Base-by-base conservation (phyloP, 2,329 filamentous ascomycete species). In the Hypomyces rosellus region DNA sequence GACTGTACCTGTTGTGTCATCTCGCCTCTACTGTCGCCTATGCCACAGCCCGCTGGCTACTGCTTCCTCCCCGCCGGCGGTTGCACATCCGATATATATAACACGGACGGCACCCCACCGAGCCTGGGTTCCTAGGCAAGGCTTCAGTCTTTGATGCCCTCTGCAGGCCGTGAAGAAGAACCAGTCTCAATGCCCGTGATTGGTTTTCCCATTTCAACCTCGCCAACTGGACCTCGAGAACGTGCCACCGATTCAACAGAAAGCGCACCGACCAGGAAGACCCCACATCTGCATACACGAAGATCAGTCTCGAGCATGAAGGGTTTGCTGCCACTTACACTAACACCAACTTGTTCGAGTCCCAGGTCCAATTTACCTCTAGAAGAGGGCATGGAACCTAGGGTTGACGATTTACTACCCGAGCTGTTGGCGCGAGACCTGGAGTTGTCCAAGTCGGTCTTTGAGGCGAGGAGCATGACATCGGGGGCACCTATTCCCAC, bases 341-440 rank as follows among this genome's bases (percentile, higher is more conserved):
- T 72, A 13, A 65, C 65, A 30, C 54, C 58, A 12, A 55, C 65
- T 3, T 58, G 53, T 14, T 59, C 62, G 38, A 59, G 53, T 42
- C 57, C 57, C 36, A 54, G 60, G 5, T 60, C 42, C 42, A 54
- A 52, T 14, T 50, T 58, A 8, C 46, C 54, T 13, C 56, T 54
- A 40, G 59, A 63, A 34, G 61, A 65, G 15, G 54, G 49, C 34
- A 61, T 67, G 46, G 55, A 65, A 62, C 58, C 58, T 15, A 57
- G 61, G 42, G 55, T 60, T 11, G 66, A 65, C 45, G 72, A 71
- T 60, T 81, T 74, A 62, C 66, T 82, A 15, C 75, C 79, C 2
- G 80, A 82, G 62, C 57, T 80, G 37, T 66, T 82, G n/a, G 78
- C 72, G 6, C 71, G 69, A 52, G 77, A 82, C 54, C 65, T 82